Conservation (phyloP, 768 basidiomycete genomes). For the Termitomyces sp. region DNA sequence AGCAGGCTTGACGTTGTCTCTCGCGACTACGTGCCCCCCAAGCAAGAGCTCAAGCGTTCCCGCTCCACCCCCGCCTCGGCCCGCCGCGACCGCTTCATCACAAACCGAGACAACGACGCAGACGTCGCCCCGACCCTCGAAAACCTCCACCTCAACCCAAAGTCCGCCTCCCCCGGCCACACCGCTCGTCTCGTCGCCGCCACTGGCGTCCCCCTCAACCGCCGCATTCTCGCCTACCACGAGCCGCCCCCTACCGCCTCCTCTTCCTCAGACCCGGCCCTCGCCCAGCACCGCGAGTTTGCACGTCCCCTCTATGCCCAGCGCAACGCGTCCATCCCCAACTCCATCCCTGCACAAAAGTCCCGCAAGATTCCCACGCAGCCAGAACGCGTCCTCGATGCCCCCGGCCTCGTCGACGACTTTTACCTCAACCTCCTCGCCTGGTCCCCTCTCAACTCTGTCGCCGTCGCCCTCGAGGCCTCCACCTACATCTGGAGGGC, state of each 20-base stretch:
- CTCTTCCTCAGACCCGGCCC: conserved; percentile 63
- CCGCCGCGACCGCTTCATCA: conserved; percentile 68
- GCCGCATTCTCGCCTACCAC: conserved; percentile 84
- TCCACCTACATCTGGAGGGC: conserved; percentile 94
- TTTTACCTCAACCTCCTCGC: conserved; percentile 94
- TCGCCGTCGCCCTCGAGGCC: conserved; percentile 86
- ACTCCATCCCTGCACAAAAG: conserved; percentile 61
- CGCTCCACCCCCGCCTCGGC: conserved; percentile 66
- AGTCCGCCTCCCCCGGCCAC: conserved; percentile 65
- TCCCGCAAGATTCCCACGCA: conserved; percentile 79
- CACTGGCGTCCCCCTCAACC: conserved; percentile 69
- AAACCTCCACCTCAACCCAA: conserved; percentile 51
- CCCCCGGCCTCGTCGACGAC: conserved; percentile 89
- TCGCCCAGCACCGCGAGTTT: conserved; percentile 72
- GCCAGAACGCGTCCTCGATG: conserved; percentile 92
- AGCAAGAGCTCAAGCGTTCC: conserved; percentile 62
- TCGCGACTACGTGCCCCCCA: conserved; percentile 69
- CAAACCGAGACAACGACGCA: conserved; percentile 43
- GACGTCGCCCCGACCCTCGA: conserved; percentile 64
- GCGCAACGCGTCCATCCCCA: conserved; percentile 54
- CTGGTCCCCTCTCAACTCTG: conserved; percentile 82
- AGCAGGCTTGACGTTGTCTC: conserved; percentile 74
- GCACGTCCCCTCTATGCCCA: conserved; percentile 70
- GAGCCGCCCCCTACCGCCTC: conserved; percentile 75
- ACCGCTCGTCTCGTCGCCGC: conserved; percentile 74